These are phyloP conservation scores for Colletotrichum nymphaeae DNA, from an alignment of 2,329 filamentous ascomycete species.

Conservation along the genomic window DNA sequence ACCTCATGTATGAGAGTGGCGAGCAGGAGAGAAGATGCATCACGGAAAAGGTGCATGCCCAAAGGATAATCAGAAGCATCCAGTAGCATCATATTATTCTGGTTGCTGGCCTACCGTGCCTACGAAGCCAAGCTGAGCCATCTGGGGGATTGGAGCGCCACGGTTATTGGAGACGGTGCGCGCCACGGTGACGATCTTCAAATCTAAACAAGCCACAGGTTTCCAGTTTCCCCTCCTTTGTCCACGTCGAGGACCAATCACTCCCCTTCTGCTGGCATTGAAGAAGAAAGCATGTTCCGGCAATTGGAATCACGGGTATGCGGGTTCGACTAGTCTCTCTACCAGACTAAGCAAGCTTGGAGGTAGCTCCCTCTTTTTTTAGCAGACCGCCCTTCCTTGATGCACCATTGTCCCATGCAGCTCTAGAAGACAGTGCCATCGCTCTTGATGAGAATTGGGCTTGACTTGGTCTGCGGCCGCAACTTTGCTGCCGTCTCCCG, in stretches of 20 bases:
- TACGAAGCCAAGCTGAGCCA: background rate
- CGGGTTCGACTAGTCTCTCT: background rate
- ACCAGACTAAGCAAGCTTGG: background rate
- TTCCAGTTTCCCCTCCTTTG: background rate
- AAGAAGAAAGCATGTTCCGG: background rate
- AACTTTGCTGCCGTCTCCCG: conserved; percentile 84
- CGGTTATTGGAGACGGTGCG: background rate
- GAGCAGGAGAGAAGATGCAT: background rate
- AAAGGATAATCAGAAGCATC: background rate
- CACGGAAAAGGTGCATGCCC: background rate
- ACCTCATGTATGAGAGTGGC: background rate
- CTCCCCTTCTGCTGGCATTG: background rate
- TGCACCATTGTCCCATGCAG: background rate
- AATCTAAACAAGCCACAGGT: background rate
- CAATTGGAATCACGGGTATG: background rate
- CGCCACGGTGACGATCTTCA: background rate
- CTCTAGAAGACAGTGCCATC: conserved; percentile 82
- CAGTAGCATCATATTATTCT: background rate
- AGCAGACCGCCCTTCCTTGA: background rate
- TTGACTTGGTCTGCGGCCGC: conserved; percentile 82
- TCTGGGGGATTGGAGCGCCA: background rate
- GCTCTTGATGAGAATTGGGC: conserved; percentile 84
- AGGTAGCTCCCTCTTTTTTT: background rate
- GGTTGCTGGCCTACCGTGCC: background rate
- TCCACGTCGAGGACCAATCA: background rate